Conservation (phyloP, 768 basidiomycete genomes). For the Amyloporia xantha region DNA sequence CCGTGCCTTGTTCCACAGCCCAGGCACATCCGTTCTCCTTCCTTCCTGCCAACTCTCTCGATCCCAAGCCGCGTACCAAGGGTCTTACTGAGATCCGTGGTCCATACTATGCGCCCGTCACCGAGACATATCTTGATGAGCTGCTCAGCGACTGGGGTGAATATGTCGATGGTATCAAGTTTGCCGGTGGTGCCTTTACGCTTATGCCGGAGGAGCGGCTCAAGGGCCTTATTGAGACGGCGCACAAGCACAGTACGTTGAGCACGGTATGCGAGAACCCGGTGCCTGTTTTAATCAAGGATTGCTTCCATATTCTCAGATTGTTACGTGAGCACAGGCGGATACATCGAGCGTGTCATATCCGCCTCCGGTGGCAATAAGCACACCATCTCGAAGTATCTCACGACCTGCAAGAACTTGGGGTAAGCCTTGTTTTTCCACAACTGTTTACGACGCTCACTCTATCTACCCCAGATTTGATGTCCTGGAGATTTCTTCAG, state of each 20-base stretch:
- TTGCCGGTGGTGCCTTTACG: constrained; percentile 37
- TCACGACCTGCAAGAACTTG: constrained; percentile 30
- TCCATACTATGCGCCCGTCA: constrained; percentile 38
- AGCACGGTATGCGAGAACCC: neutral
- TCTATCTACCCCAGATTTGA: constrained; percentile 29
- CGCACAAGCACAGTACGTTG: constrained; percentile 30
- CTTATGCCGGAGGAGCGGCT: constrained; percentile 36
- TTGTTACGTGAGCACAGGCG: constrained; percentile 37
- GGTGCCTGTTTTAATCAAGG: neutral
- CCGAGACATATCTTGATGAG: constrained; percentile 35
- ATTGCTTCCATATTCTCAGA: constrained; percentile 6
- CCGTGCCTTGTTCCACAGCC: constrained; percentile 1
- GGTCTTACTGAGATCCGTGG: constrained; percentile 40
- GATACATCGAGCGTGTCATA: constrained; percentile 34
- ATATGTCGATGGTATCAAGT: constrained; percentile 40
- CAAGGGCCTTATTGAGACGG: constrained; percentile 31
- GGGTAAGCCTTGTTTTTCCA: constrained; percentile 21
- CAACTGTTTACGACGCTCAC: neutral
- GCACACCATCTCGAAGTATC: constrained; percentile 28
- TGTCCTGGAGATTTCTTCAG: constrained; percentile 38
- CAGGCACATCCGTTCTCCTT: constrained; percentile 18
- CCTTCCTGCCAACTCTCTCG: constrained; percentile 26
- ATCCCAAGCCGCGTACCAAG: constrained; percentile 29
- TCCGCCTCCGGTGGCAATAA: constrained; percentile 28
- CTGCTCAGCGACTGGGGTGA: constrained; percentile 35